A percentile compares a stretch with the other conserved stretches of the same genome.
These are phyloP conservation scores for Globisporangium perplexum DNA, from an alignment of 352 stramenopile species.

Conservation along the genomic window DNA sequence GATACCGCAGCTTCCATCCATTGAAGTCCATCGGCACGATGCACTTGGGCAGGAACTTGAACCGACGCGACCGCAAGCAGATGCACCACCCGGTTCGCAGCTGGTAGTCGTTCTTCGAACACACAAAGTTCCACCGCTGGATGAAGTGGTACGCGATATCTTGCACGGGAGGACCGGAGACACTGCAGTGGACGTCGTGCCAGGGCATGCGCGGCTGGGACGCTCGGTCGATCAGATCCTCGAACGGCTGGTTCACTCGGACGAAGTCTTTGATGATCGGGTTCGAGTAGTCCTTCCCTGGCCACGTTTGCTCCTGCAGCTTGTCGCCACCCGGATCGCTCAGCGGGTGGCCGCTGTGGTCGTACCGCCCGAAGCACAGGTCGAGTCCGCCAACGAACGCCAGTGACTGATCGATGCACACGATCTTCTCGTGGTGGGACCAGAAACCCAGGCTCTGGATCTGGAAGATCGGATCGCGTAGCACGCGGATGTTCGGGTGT, in stretches of 20 bases:
- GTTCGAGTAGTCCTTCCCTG: conserved; percentile 87
- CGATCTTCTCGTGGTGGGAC: conserved; percentile 93
- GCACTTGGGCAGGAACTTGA: conserved; percentile 83
- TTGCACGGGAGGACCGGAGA: conserved; percentile 72
- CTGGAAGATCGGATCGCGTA: conserved; percentile 89
- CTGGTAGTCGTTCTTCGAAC: conserved; percentile 85
- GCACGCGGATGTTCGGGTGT: conserved; percentile 84
- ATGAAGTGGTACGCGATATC: conserved; percentile 90
- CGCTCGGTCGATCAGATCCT: conserved; percentile 77
- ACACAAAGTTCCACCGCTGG: conserved; percentile 90
- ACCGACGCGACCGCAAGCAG: conserved; percentile 73
- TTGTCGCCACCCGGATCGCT: conserved; percentile 57
- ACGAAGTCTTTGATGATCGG: conserved; percentile 89
- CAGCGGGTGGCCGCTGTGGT: conserved; percentile 69
- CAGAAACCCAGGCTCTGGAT: conserved; percentile 88
- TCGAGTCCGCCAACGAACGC: conserved; percentile 85
- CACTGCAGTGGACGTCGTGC: conserved; percentile 86
- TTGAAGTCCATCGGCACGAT: conserved; percentile 86
- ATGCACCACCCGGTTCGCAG: conserved; percentile 85
- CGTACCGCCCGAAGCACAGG: conserved; percentile 86
- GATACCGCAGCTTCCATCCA: conserved; percentile 70
- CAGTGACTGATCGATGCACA: conserved; percentile 85
- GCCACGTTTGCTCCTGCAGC: conserved; percentile 54
- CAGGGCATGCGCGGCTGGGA: conserved; percentile 84
- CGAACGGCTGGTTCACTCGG: conserved; percentile 75